Evolutionary conservation across 2,329 filamentous ascomycete genomes (phyloP).

Genomic region (Aplosporella prunicola): DNA sequence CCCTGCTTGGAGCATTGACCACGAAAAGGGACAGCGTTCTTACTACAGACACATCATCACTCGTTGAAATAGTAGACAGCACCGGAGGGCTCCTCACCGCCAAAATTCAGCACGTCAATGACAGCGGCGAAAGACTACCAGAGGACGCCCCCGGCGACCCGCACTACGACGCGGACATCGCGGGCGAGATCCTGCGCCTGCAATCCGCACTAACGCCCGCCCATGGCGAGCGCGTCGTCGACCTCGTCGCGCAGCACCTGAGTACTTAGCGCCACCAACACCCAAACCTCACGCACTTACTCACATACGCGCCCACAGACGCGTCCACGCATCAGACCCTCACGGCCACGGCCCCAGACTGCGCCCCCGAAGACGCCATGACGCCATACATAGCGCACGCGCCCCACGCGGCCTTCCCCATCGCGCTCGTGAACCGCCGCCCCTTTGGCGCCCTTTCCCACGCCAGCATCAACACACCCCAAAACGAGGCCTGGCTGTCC

Average conservation of each 20-base stretch:
- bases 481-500: constrained; percentile 67
- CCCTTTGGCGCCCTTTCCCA: constrained; percentile 58
- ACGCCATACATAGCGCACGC: constrained; percentile 54
- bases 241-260: constrained; percentile 55
- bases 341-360: constrained; percentile 45
- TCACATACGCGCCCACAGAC: constrained; percentile 33
- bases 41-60: constrained; percentile 12
- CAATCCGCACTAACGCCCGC: constrained; percentile 47
- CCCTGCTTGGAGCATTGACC: constrained; percentile 44
- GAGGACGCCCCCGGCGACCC: constrained; percentile 51
- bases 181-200: constrained; percentile 51
- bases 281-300: constrained; percentile 15
- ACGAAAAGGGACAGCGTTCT: constrained; percentile 16
- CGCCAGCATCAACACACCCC: constrained; percentile 53
- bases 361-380: constrained; percentile 47
- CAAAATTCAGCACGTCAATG: not conserved
- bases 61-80: not conserved
- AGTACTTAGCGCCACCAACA: constrained; percentile 29
- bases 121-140: not conserved
- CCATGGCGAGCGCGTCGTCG: constrained; percentile 43
- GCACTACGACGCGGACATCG: constrained; percentile 55
- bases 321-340: constrained; percentile 43
- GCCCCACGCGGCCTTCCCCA: constrained; percentile 50
- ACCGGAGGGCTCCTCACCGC: not conserved
- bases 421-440: constrained; percentile 60